phyloP scores from a whole-genome alignment of 345 rosid species.

The Linum usitatissimum region DNA sequence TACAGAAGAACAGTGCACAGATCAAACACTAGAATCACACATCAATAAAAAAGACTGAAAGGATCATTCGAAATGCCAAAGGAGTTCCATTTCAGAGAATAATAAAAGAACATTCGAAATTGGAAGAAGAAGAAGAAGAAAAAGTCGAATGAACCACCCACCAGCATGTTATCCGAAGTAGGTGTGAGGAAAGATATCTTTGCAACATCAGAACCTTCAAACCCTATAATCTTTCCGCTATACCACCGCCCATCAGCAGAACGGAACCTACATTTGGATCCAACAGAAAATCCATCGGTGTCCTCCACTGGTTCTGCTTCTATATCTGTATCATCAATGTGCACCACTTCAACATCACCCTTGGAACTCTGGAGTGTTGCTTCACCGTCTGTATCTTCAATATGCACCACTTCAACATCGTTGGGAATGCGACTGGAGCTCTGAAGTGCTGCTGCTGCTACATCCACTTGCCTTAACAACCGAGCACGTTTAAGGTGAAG shows the following conservation, averaged over 20 bases:
- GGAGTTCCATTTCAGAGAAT: no score
- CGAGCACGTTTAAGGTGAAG: conserved; percentile 62
- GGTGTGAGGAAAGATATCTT: conserved; percentile 82
- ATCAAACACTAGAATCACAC: background rate
- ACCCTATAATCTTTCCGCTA: conserved; percentile 56
- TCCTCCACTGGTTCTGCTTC: conserved; percentile 46
- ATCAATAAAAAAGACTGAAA: background rate
- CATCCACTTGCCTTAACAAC: conserved; percentile 58
- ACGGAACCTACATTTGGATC: conserved; percentile 72
- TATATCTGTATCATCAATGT: conserved; percentile 29
- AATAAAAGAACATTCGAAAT: background rate
- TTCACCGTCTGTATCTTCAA: conserved; percentile 33
- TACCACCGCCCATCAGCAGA: conserved; percentile 84
- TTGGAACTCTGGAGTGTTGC: conserved; percentile 19
- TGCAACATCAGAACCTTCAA: conserved; percentile 42
- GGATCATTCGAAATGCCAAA: background rate
- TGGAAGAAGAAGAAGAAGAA: background rate
- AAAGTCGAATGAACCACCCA: conserved; percentile 25
- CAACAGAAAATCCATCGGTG: conserved; percentile 34
- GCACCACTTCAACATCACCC: conserved; percentile 41
- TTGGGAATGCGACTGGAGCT: conserved; percentile 20
- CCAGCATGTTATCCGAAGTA: conserved; percentile 81
- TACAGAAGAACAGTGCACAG: background rate
- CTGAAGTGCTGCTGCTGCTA: conserved; percentile 22
- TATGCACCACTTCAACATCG: conserved; percentile 42